Base-by-base conservation (phyloP, 139 green algal genomes). In the Bryopsis sp. region DNA sequence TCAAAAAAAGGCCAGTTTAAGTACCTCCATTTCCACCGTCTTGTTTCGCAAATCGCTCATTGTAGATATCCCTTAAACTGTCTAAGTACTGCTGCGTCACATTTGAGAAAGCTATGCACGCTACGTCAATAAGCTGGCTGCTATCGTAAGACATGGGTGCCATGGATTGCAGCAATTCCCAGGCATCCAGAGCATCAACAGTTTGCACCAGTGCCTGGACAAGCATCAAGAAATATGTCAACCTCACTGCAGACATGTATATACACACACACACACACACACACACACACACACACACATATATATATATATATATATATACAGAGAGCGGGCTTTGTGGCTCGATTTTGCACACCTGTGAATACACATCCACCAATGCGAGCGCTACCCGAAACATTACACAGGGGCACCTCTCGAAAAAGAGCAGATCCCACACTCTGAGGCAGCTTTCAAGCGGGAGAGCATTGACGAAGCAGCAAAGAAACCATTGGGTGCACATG, bases 391-490 rank as follows among this genome's bases (percentile, higher is more conserved):
- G 68, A 66, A 94, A 91, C 32, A 95, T 79, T 32, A 94, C 81
- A n/a, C 76, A 76, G 48, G 82, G 58, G 60, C 70, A 77, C 31
- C 68, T 65, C 67, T 95, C 83, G 39, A 87, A 87, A 57, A 95
- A 85, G 29, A 93, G 72, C 43, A 89, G 72, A 80, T 95, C 88
- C 88, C 88, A 95, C 11, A 94, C 58, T 39, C 58, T 15, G 32
- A 65, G 58, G 24, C 58, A 65, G 28, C 15, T 65, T 91, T 85
- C 85, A 82, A 91, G 28, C 85, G 91, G 91, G 58, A 97, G 78
- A 39, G 76, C 80, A 72, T 95, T 95, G 60, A 97, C 82, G 78
- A 95, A 97, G 26, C 85, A 54, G 73, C 82, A 90, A 26, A 97
- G 81, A 76, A 96, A 95, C 90, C 88, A 95, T 47, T 81, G 76